Evolutionary conservation across 805 yeast species (phyloP).

Genomic region (Kuraishia ogatae): DNA sequence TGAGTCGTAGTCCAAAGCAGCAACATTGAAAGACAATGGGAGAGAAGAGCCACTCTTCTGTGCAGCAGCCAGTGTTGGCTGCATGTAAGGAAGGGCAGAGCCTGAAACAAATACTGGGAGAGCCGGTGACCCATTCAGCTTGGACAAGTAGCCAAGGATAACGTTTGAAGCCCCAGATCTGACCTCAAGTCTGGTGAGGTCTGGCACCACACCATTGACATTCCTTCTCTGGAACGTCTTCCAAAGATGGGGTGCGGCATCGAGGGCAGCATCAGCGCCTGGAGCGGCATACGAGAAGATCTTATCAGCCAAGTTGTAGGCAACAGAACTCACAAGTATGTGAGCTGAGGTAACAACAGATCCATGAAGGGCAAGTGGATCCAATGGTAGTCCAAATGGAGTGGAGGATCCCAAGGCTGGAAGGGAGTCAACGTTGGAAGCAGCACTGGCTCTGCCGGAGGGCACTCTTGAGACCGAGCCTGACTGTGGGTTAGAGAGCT

Average conservation of each 20-base stretch:
- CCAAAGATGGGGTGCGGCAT: conserved; percentile 58
- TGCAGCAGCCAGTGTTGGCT: conserved; percentile 40
- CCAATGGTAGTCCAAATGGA: conserved; percentile 58
- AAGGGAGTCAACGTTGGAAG: conserved; percentile 8
- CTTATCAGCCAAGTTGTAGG: conserved; percentile 40
- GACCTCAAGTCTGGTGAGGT: conserved; percentile 53
- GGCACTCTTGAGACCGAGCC: neutral
- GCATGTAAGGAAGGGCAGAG: conserved; percentile 60
- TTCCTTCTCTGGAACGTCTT: conserved; percentile 38
- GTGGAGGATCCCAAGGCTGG: conserved; percentile 31
- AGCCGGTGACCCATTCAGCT: neutral
- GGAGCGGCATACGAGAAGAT: conserved; percentile 66
- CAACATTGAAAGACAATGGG: conserved; percentile 64
- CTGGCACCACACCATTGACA: conserved; percentile 50
- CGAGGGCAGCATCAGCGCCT: conserved; percentile 53
- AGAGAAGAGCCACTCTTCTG: conserved; percentile 23
- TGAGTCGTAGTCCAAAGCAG: conserved; percentile 67
- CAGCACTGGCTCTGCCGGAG: neutral
- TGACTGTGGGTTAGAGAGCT: neutral
- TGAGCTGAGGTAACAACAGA: conserved; percentile 45
- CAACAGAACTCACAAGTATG: conserved; percentile 43
- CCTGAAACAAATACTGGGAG: conserved; percentile 53
- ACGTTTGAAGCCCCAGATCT: conserved; percentile 81
- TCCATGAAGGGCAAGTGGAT: conserved; percentile 41
- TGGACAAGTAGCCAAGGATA: conserved; percentile 58